phyloP scores from a whole-genome alignment of 1,139 yeast genomes.

The Kodamaea plutei region DNA sequence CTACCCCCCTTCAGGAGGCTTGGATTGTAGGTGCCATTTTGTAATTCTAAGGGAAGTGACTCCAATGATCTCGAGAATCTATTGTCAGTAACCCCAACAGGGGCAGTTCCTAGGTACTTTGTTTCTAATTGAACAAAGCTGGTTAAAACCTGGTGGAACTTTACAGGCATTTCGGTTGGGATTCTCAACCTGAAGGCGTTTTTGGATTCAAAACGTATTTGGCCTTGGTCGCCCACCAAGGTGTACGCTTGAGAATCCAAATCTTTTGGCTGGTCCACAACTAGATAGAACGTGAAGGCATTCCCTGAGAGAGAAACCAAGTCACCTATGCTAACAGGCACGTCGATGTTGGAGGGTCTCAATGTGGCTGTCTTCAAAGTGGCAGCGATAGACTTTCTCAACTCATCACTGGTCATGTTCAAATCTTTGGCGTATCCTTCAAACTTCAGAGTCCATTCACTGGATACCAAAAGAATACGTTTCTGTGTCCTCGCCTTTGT shows the following conservation, averaged over 20 bases:
- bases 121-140: slow-evolving; percentile 30
- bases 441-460: slow-evolving; percentile 17
- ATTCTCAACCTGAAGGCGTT: slow-evolving; percentile 47
- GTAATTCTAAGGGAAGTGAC: too few species aligned
- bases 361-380: slow-evolving; percentile 23
- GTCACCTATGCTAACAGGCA: slow-evolving; percentile 35
- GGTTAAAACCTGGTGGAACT: slow-evolving; percentile 17
- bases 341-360: slow-evolving; percentile 20
- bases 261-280: slow-evolving; percentile 29
- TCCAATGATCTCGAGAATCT: too few species aligned
- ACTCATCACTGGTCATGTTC: not conserved
- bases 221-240: slow-evolving; percentile 54
- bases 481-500: slow-evolving; percentile 16
- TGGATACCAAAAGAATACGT: slow-evolving; percentile 19
- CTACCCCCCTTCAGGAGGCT: too few species aligned
- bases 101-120: slow-evolving; percentile 33
- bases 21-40: too few species aligned
- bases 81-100: slow-evolving; percentile 38
- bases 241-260: slow-evolving; percentile 39
- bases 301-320: slow-evolving; percentile 32
- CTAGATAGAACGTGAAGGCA: slow-evolving; percentile 28
- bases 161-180: slow-evolving; percentile 48
- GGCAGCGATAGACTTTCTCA: slow-evolving; percentile 2
- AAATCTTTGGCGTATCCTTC: not conserved
- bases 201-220: slow-evolving; percentile 45